These are phyloP conservation scores for Sambucus nigra DNA, from an alignment of 129 eudicot genomes.

Conservation along the genomic window DNA sequence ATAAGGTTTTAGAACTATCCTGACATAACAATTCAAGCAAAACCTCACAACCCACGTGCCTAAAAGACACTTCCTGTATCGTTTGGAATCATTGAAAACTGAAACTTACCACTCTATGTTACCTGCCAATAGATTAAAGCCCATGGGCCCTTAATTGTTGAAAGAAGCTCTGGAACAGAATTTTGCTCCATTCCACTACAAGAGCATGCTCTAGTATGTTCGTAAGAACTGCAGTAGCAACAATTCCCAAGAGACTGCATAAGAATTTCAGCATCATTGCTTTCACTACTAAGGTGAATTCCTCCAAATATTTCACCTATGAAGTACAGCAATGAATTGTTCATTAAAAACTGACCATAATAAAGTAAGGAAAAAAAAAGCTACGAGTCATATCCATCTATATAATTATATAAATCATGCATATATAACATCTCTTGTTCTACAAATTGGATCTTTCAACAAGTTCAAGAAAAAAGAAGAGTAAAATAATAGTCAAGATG, in stretches of 20 bases:
- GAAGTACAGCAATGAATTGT: slow-evolving; percentile 1
- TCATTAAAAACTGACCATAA: background rate
- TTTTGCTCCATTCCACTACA: slow-evolving; percentile 23
- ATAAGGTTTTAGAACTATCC: slow-evolving; percentile 65
- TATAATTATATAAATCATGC: background rate
- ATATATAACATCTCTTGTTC: background rate
- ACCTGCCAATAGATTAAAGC: slow-evolving; percentile 96
- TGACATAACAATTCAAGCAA: slow-evolving; percentile 15
- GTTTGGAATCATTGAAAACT: slow-evolving; percentile 9
- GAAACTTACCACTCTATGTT: slow-evolving; percentile 85
- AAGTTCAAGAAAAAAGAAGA: too few species aligned
- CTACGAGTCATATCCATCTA: background rate
- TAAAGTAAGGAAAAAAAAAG: background rate
- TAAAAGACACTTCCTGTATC: background rate
- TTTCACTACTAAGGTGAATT: slow-evolving; percentile 41
- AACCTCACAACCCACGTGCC: slow-evolving; percentile 6
- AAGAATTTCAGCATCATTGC: slow-evolving; percentile 76
- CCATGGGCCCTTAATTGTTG: slow-evolving; percentile 92
- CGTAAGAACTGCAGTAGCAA: slow-evolving; percentile 48
- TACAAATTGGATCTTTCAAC: background rate
- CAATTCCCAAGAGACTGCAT: slow-evolving; percentile 60
- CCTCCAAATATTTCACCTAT: slow-evolving; percentile 95
- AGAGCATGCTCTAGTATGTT: slow-evolving; percentile 23
- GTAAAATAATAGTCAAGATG: too few species aligned
- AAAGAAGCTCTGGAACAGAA: slow-evolving; percentile 75